Evolutionary conservation across 495 filamentous ascomycete genomes (phyloP).

Genomic region (Margaritispora aquatica): DNA sequence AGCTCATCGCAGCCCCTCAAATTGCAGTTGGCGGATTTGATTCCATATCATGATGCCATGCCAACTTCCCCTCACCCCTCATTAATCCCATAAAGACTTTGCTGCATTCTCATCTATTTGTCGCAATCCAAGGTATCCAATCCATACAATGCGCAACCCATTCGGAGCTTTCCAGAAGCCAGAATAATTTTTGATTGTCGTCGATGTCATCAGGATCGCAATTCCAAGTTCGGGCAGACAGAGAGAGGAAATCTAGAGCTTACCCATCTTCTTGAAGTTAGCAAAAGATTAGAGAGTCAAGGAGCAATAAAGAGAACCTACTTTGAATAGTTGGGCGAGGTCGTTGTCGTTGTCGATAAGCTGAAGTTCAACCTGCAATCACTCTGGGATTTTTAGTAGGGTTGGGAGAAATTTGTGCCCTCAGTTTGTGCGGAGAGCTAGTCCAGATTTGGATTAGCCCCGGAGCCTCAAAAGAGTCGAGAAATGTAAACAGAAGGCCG

Average conservation of each 20-base stretch:
- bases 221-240: background rate
- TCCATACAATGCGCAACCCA: background rate
- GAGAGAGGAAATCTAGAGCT: conserved; percentile 27
- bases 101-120: background rate
- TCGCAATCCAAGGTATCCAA: background rate
- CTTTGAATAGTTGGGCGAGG: conserved; percentile 43
- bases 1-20: too few relatives aligned
- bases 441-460: background rate
- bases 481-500: background rate
- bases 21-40: too few relatives aligned
- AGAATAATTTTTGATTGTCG: background rate
- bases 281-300: conserved; percentile 28
- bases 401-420: conserved; percentile 44
- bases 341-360: conserved; percentile 38
- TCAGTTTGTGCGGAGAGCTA: conserved; percentile 17
- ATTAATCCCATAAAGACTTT: too few relatives aligned
- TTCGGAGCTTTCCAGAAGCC: background rate
- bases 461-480: background rate
- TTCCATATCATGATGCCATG: too few relatives aligned
- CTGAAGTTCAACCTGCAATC: conserved; percentile 29
- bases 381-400: conserved; percentile 27
- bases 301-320: conserved; percentile 29
- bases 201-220: background rate
- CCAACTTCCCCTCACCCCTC: background rate
- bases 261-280: conserved; percentile 42